Evolutionary conservation across 1,139 yeast genomes (phyloP).

Genomic region (Yamadazyma mexicana): DNA sequence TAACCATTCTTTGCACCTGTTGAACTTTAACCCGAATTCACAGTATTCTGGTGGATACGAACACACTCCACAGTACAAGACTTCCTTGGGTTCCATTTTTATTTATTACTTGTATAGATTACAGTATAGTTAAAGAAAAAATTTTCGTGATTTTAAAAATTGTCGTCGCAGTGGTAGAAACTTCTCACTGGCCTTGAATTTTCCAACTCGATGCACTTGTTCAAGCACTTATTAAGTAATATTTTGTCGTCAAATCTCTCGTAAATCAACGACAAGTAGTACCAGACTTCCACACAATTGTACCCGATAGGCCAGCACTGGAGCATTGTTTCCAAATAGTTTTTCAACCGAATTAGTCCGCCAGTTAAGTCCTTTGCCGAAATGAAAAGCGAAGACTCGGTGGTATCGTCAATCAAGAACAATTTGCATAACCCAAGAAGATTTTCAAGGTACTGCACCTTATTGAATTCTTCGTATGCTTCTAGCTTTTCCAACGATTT

Average conservation of each 20-base stretch:
- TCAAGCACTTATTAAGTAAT: slow-evolving; percentile 53
- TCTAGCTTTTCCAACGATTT: slow-evolving; percentile 52
- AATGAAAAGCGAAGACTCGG: slow-evolving; percentile 35
- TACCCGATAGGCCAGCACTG: slow-evolving; percentile 54
- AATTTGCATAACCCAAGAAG: slow-evolving; percentile 67
- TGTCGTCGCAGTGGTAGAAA: slow-evolving; percentile 16
- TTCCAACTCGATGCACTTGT: slow-evolving; percentile 70
- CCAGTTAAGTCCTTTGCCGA: slow-evolving; percentile 57
- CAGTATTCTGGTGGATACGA: slow-evolving; percentile 91
- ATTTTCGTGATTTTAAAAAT: slow-evolving; percentile 9
- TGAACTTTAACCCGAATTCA: slow-evolving; percentile 82
- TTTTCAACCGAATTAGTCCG: slow-evolving; percentile 64
- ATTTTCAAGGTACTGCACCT: slow-evolving; percentile 52
- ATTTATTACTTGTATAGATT: slow-evolving; percentile 12
- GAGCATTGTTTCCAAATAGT: slow-evolving; percentile 53
- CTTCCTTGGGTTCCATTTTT: slow-evolving; percentile 47
- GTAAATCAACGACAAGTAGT: slow-evolving; percentile 63
- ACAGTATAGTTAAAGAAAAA: slow-evolving; percentile 1
- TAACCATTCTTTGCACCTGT: slow-evolving; percentile 86
- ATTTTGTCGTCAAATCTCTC: slow-evolving; percentile 60
- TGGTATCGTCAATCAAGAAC: slow-evolving; percentile 44
- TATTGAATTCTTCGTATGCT: slow-evolving; percentile 21
- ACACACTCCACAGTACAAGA: slow-evolving; percentile 81
- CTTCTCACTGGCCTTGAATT: slow-evolving; percentile 64
- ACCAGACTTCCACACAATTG: slow-evolving; percentile 71